phyloP scores from a whole-genome alignment of 345 rosid genomes.

The Populus simonii region DNA sequence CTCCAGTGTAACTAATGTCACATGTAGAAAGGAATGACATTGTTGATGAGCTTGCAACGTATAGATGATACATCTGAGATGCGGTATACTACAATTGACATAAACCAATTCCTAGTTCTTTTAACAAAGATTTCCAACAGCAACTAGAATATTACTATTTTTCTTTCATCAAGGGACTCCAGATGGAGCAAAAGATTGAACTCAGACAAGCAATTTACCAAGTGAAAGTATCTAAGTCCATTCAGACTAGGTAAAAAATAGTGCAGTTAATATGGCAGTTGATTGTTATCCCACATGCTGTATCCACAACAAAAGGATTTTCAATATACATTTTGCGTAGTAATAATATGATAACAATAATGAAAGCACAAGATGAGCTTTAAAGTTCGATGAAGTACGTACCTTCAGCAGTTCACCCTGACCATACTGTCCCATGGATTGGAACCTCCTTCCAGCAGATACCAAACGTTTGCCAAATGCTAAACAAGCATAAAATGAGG shows the following conservation, averaged over 20 bases:
- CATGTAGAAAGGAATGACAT: not conserved
- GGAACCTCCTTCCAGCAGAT: conserved; percentile 83
- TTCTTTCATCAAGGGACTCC: not conserved
- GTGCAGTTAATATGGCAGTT: not conserved
- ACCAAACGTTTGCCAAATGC: conserved; percentile 82
- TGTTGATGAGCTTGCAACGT: not conserved
- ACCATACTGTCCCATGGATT: conserved; percentile 89
- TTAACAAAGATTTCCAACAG: not conserved
- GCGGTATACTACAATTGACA: not conserved
- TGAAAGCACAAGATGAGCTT: conserved; percentile 21
- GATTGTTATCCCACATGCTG: not conserved
- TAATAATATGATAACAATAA: not conserved
- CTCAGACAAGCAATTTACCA: not conserved
- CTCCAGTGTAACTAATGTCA: not conserved
- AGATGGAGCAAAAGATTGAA: not conserved
- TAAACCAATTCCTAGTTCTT: not conserved
- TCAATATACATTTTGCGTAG: not conserved
- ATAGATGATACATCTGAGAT: not conserved
- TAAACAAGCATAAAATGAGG: conserved; percentile 38
- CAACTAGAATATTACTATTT: not conserved
- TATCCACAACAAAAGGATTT: not conserved
- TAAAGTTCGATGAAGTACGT: conserved; percentile 37
- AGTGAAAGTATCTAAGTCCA: too few relatives aligned
- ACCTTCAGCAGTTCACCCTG: conserved; percentile 91
- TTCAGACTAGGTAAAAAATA: not conserved